These are phyloP conservation scores for Quercus wislizeni DNA, from an alignment of 306 rosid species.

Conservation along the genomic window DNA sequence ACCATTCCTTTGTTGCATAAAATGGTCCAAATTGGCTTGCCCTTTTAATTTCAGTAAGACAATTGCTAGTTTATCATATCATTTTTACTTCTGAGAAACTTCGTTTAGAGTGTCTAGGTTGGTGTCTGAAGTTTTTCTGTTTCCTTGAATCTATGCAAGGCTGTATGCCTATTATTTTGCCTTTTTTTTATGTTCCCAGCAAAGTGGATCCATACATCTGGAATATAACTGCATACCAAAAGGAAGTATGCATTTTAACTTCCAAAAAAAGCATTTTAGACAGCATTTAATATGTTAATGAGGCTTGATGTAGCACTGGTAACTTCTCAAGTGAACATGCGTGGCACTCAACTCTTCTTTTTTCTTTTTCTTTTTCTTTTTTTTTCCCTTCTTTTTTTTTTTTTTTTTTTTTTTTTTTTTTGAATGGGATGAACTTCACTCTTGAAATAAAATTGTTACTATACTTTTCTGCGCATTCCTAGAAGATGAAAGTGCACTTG, in stretches of 20 bases:
- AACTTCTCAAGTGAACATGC: background rate
- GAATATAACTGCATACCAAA: background rate
- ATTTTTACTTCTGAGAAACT: background rate
- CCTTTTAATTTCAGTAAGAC: background rate
- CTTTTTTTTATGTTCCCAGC: background rate
- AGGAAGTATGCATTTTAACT: background rate
- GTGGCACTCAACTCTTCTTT: too few relatives aligned
- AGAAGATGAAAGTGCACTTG: background rate
- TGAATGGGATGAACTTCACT: too few relatives aligned
- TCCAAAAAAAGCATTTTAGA: background rate
- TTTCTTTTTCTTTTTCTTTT: too few relatives aligned
- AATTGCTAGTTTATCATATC: background rate
- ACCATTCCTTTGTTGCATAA: background rate
- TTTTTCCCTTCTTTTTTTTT: too few relatives aligned
- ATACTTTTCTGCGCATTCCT: too few relatives aligned
- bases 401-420: fast-evolving
- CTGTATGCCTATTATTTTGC: background rate
- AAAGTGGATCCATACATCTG: background rate
- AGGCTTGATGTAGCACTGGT: background rate
- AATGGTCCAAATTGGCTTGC: background rate
- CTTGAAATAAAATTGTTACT: too few relatives aligned
- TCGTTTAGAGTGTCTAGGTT: background rate
- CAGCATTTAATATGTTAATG: background rate
- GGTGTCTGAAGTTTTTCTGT: background rate
- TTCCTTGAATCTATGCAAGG: background rate